Evolutionary conservation across 768 basidiomycete species (phyloP).

Genomic region (Boletus sp.): DNA sequence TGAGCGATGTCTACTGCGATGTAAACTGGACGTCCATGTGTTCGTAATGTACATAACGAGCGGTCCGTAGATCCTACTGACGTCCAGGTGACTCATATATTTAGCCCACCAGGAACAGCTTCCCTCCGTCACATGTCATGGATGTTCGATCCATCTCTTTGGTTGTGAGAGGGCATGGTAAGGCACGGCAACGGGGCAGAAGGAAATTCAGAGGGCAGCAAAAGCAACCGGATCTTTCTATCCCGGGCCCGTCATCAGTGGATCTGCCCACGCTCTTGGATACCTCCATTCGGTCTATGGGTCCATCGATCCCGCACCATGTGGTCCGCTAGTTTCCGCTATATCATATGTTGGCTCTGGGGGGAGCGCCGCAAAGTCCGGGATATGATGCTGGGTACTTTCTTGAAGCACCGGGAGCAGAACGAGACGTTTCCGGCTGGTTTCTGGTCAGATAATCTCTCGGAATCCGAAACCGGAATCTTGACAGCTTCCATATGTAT

Average conservation of each 20-base stretch:
- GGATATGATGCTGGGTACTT: conserved; percentile 13
- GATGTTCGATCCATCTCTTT: not conserved
- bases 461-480: conserved; percentile 13
- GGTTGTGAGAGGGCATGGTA: not conserved
- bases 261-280: not conserved
- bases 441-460: conserved; percentile 14
- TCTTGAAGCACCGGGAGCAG: conserved; percentile 10
- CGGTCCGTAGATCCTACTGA: not conserved
- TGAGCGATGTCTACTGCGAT: conserved; percentile 9
- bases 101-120: conserved; percentile 1
- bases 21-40: conserved; percentile 4
- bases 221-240: conserved; percentile 7
- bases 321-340: conserved; percentile 23
- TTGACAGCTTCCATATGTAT: conserved; percentile 14
- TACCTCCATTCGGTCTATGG: conserved; percentile 1
- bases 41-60: not conserved
- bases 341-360: conserved; percentile 1
- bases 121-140: conserved; percentile 7
- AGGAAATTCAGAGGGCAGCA: not conserved
- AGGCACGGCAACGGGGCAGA: not conserved
- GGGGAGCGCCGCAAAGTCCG: conserved; percentile 29
- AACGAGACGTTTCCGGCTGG: conserved; percentile 9
- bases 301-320: conserved; percentile 17
- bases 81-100: not conserved
- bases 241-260: conserved; percentile 20